Evolutionary conservation across 2,329 filamentous ascomycete species (phyloP).

Genomic region (Rhinocladiella similis): DNA sequence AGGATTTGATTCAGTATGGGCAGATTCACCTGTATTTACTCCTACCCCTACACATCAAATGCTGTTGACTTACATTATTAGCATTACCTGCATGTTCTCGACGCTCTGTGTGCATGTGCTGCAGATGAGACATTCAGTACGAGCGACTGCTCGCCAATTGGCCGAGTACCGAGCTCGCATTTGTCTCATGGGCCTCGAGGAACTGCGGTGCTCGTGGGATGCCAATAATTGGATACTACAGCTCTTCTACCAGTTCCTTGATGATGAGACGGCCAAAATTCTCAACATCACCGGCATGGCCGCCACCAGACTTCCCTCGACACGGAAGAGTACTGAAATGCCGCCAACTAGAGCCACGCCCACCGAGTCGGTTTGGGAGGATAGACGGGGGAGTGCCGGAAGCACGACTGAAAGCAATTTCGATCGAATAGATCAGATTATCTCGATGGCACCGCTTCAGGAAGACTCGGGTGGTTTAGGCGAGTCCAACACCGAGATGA

Average conservation of each 20-base stretch:
- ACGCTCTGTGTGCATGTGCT: too few species aligned
- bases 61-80: too few species aligned
- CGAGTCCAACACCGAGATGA: not conserved
- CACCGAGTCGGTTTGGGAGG: too few species aligned
- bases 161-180: slow-evolving; percentile 52
- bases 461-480: not conserved
- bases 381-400: too few species aligned
- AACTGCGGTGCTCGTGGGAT: slow-evolving; percentile 53
- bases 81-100: too few species aligned
- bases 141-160: slow-evolving; percentile 42
- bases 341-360: not conserved
- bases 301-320: not conserved
- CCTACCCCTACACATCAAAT: too few species aligned
- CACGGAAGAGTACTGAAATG: not conserved
- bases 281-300: slow-evolving; percentile 25
- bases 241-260: slow-evolving; percentile 51
- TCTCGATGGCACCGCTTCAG: not conserved
- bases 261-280: slow-evolving; percentile 45
- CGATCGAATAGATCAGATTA: not conserved
- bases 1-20: too few species aligned
- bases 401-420: not conserved
- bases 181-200: slow-evolving; percentile 49
- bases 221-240: slow-evolving; percentile 51
- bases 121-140: too few species aligned
- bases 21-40: too few species aligned